phyloP scores from a whole-genome alignment of 257 asterid species.

The Jasminum sambac region DNA sequence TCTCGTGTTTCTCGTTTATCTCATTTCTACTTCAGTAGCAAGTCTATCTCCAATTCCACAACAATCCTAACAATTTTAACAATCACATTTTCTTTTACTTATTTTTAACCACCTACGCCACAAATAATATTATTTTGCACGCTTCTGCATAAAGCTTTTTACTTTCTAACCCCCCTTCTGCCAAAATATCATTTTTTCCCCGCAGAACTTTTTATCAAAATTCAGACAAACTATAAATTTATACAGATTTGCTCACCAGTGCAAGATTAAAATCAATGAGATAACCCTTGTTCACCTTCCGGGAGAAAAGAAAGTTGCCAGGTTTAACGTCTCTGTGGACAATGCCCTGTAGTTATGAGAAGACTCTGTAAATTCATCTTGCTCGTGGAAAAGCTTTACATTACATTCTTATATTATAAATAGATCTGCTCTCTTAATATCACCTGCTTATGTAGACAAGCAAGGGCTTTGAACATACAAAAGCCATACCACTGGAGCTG shows the following conservation, averaged over 20 bases:
- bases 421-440: slow-evolving; percentile 28
- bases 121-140: too few relatives aligned
- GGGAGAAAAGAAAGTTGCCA: slow-evolving; percentile 90
- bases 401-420: slow-evolving; percentile 17
- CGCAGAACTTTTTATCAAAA: too few relatives aligned
- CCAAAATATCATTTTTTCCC: too few relatives aligned
- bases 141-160: too few relatives aligned
- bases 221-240: not conserved
- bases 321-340: slow-evolving; percentile 98
- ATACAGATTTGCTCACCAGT: slow-evolving; percentile 58
- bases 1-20: too few relatives aligned
- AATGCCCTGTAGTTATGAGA: slow-evolving; percentile 61
- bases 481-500: slow-evolving; percentile 88
- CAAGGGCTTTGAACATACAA: slow-evolving; percentile 90
- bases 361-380: slow-evolving; percentile 17
- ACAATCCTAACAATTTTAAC: too few relatives aligned
- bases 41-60: too few relatives aligned
- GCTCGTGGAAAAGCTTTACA: slow-evolving; percentile 16
- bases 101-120: too few relatives aligned
- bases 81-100: too few relatives aligned
- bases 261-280: slow-evolving; percentile 97
- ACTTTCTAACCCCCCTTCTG: too few relatives aligned
- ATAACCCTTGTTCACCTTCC: slow-evolving; percentile 74
- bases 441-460: slow-evolving; percentile 90
- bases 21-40: too few relatives aligned